Percentiles rank a stretch among this genome's conserved stretches.
Evolutionary conservation across 2,329 filamentous ascomycete species (phyloP).

Genomic region (Ceratocystis albifundus): DNA sequence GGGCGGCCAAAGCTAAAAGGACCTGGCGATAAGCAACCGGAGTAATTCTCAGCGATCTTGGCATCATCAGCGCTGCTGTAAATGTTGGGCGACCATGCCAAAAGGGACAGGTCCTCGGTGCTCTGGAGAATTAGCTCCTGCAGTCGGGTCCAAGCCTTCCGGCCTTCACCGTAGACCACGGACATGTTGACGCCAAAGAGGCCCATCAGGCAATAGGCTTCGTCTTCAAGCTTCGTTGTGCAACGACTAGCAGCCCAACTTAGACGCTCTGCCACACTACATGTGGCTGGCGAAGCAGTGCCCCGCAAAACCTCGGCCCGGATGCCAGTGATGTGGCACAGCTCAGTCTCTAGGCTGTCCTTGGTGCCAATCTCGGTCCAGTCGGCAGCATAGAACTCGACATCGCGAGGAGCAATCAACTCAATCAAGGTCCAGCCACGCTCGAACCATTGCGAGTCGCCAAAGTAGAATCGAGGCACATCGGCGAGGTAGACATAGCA

Average conservation of each 20-base stretch:
- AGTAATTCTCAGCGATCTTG: constrained; percentile 2
- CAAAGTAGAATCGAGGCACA: constrained; percentile 24
- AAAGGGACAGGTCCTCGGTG: constrained; percentile 31
- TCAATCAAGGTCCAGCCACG: constrained; percentile 29
- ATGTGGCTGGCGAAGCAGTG: constrained; percentile 9
- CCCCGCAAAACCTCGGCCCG: constrained; percentile 24
- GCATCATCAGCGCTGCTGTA: background rate
- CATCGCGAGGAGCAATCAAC: constrained; percentile 27
- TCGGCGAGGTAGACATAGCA: constrained; percentile 28
- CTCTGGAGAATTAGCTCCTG: constrained; percentile 31
- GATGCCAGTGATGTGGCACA: constrained; percentile 26
- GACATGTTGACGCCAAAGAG: constrained; percentile 29
- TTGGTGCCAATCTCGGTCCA: constrained; percentile 28
- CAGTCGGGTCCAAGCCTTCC: constrained; percentile 29
- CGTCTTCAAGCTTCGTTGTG: constrained; percentile 28
- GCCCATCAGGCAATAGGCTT: constrained; percentile 29
- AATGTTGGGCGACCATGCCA: constrained; percentile 27
- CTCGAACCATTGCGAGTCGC: constrained; percentile 26
- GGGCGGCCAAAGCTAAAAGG: constrained; percentile 21
- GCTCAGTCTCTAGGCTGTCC: constrained; percentile 23
- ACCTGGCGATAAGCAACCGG: constrained; percentile 20
- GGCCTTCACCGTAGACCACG: constrained; percentile 28
- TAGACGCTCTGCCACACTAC: constrained; percentile 26
- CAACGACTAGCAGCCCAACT: constrained; percentile 27
- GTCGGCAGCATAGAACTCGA: constrained; percentile 28